A percentile compares a stretch with the other conserved stretches of the same genome.
These are phyloP conservation scores for Sugiyamaella grinbergsii DNA, from an alignment of 1,139 yeast genomes.

Conservation along the genomic window DNA sequence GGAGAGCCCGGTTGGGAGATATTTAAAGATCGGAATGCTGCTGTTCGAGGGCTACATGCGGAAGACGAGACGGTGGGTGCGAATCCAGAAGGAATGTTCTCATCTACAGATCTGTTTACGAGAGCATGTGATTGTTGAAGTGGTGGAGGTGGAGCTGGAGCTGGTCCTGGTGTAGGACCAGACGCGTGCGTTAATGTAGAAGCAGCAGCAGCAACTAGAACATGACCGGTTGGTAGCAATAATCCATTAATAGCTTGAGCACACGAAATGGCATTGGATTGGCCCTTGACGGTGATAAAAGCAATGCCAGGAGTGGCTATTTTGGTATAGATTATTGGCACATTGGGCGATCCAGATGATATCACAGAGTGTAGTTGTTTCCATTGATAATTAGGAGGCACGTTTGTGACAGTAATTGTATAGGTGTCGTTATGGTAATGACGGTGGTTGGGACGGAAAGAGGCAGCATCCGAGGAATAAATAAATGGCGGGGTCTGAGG, in stretches of 20 bases:
- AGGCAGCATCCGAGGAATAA: constrained; percentile 6
- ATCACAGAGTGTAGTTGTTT: constrained; percentile 28
- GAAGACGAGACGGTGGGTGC: neutral
- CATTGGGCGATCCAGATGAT: constrained; percentile 25
- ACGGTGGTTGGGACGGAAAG: constrained; percentile 10
- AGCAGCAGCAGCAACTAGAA: constrained; percentile 27
- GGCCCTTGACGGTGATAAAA: constrained; percentile 27
- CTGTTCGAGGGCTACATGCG: constrained; percentile 6
- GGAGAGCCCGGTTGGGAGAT: constrained; percentile 17
- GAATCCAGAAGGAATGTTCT: neutral
- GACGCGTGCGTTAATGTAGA: constrained; percentile 7
- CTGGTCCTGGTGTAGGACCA: constrained; percentile 12
- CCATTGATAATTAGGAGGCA: constrained; percentile 31
- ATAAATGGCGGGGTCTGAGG: constrained; percentile 6
- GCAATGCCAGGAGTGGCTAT: constrained; percentile 30
- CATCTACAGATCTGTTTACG: neutral
- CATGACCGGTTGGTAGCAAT: constrained; percentile 25
- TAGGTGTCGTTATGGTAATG: constrained; percentile 15
- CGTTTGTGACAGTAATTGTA: constrained; percentile 26
- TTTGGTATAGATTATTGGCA: constrained; percentile 27
- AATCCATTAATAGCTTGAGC: constrained; percentile 27
- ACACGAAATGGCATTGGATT: constrained; percentile 26
- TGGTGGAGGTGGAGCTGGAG: constrained; percentile 16
- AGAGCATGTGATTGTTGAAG: neutral
- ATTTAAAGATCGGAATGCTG: constrained; percentile 4